Base-by-base conservation (phyloP, 2,329 filamentous ascomycete genomes). In the Aspergillus floridensis region DNA sequence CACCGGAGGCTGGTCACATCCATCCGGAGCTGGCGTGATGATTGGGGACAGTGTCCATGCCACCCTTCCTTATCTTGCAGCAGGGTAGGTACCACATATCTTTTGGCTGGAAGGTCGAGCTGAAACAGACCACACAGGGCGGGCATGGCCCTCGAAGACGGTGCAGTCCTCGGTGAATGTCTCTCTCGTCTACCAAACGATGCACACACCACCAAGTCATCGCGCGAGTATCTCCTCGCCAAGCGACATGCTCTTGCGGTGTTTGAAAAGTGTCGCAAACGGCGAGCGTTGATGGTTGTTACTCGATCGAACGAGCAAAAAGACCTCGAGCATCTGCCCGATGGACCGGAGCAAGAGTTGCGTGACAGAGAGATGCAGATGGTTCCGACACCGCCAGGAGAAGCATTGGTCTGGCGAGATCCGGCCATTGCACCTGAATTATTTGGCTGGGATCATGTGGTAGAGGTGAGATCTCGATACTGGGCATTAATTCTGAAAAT, bases 121-220 rank as follows among this genome's bases (percentile, higher is more conserved):
- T 49, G 22, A 49, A 2, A 10, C 3, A 7, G 4, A 22, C 26
- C n/a, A 8, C 6, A 19, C 48, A 49, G 48, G 41, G 86, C 87
- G 11, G 86, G 87, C 8, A 87, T 88, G 78, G 86, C 86, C 8
- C 86, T 88, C 52, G 87, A 90, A 70, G 87, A 90, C 65, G 86
- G 83, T 1, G 85, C 83, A 4, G 82, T 85, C 2, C 72, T 89
- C 19, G 60, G 60, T 2, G 57, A 56, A 26, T 58, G 57, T 11
- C 54, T 59, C 2, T 11, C 31, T 1, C 84, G 82, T 49, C 83
- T 84, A 63, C 1, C 24, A 12, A 49, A 49, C 1, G 80, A 81
- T 2, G 73, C 88, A 24, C 72, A 73, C 53, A 71, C 72, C 38
- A 38, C 56, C 24, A 49, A 49, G 14, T 49, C 48, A 4, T 49